Percentiles rank a stretch among this genome's conserved stretches.
Evolutionary conservation across 2,329 filamentous ascomycete species (phyloP).

Genomic region (Colletotrichum sp.): DNA sequence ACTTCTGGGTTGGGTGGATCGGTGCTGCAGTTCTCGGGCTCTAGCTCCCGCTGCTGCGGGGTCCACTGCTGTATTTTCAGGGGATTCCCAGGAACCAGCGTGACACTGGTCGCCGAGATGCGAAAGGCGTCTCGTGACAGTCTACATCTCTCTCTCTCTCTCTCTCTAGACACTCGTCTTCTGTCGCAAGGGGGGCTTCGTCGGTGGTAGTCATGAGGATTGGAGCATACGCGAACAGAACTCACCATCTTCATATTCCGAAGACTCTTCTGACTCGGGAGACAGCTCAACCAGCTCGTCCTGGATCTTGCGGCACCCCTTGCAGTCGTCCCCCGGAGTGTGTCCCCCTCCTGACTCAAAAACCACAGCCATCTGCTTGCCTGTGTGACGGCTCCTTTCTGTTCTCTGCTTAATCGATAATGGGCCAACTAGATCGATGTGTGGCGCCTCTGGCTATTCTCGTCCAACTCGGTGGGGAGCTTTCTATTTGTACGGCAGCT

Average conservation of each 20-base stretch:
- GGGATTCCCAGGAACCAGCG: not conserved
- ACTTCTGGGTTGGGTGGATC: slow-evolving; percentile 9
- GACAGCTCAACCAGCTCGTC: slow-evolving; percentile 9
- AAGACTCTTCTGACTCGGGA: not conserved
- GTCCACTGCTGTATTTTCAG: slow-evolving; percentile 8
- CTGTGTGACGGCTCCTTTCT: not conserved
- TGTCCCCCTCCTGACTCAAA: not conserved
- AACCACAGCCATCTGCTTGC: not conserved
- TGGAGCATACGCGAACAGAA: not conserved
- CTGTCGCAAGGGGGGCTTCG: not conserved
- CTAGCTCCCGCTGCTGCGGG: slow-evolving; percentile 3
- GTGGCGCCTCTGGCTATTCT: not conserved
- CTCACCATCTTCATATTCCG: slow-evolving; percentile 19
- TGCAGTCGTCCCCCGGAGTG: slow-evolving; percentile 3
- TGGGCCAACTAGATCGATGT: not conserved
- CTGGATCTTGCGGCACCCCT: slow-evolving; percentile 19
- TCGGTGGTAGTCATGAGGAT: not conserved
- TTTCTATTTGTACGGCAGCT: slow-evolving; percentile 11
- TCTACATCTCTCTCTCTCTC: not conserved
- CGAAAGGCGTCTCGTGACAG: not conserved
- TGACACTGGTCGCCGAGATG: not conserved
- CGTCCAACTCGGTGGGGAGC: not conserved
- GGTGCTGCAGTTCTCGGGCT: not conserved
- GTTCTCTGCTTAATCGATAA: not conserved
- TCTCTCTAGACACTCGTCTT: not conserved